Conservation (phyloP, 176 grass and related monocot species). For the Echinochloa phyllopogon region DNA sequence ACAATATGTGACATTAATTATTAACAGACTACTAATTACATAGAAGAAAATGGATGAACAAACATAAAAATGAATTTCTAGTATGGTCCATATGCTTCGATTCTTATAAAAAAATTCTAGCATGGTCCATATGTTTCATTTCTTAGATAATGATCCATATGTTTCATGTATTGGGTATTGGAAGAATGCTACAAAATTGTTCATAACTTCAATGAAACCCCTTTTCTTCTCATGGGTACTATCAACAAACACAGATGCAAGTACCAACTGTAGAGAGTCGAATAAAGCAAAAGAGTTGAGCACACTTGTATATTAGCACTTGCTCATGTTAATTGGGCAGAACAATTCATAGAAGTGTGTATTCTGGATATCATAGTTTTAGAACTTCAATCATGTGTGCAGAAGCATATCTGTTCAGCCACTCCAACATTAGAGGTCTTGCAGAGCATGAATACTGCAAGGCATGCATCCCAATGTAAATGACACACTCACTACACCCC, state of each 20-base stretch:
- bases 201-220: background rate
- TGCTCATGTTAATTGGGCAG: background rate
- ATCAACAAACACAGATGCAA: background rate
- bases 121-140: background rate
- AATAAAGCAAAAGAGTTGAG: background rate
- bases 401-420: background rate
- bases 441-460: background rate
- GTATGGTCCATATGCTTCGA: background rate
- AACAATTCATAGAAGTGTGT: background rate
- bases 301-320: background rate
- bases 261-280: background rate
- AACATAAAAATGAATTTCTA: background rate
- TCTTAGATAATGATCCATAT: no score
- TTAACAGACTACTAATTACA: background rate
- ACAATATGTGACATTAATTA: conserved; percentile 6
- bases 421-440: background rate
- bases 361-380: background rate
- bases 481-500: background rate
- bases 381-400: background rate
- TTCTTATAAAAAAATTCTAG: background rate
- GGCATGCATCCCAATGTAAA: background rate
- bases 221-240: background rate
- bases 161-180: background rate
- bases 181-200: background rate
- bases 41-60: background rate